Conservation (phyloP, 2,329 filamentous ascomycete genomes). For the Karstenula rhodostoma region DNA sequence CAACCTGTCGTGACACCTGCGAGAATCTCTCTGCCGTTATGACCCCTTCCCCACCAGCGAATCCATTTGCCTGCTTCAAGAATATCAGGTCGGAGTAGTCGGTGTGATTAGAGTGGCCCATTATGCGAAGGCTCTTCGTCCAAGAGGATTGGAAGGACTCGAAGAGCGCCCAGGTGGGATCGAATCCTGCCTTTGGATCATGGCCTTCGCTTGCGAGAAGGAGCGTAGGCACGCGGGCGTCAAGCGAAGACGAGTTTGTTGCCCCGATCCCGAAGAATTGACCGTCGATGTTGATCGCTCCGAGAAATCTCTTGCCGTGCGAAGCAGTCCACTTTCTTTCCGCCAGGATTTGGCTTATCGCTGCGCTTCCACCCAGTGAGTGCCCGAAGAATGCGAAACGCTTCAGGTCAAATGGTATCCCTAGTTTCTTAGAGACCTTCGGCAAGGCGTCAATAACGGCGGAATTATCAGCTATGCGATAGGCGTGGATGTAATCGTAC, state of each 20-base stretch:
- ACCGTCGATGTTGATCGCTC: slow-evolving; percentile 23
- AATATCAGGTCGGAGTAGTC: slow-evolving; percentile 27
- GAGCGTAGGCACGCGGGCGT: slow-evolving; percentile 11
- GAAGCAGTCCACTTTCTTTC: slow-evolving; percentile 13
- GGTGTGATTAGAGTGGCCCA: slow-evolving; percentile 20
- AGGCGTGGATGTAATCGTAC: slow-evolving; percentile 5
- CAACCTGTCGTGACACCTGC: slow-evolving; percentile 17
- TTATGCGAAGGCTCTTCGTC: slow-evolving; percentile 18
- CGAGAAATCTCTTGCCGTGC: slow-evolving; percentile 11
- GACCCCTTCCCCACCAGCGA: slow-evolving; percentile 17
- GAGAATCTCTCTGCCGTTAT: slow-evolving; percentile 20
- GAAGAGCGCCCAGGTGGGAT: slow-evolving; percentile 22
- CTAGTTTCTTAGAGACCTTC: slow-evolving; percentile 1
- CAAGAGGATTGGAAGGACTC: slow-evolving; percentile 17
- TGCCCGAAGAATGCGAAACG: slow-evolving; percentile 27
- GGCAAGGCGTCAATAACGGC: slow-evolving; percentile 22
- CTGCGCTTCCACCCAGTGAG: slow-evolving; percentile 26
- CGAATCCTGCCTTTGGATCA: neutral
- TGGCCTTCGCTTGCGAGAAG: slow-evolving; percentile 2
- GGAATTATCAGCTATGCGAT: slow-evolving; percentile 18
- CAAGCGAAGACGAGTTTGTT: slow-evolving; percentile 10
- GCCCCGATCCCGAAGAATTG: slow-evolving; percentile 9
- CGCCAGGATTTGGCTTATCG: slow-evolving; percentile 18
- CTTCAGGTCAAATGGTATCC: slow-evolving; percentile 21
- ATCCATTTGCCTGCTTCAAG: slow-evolving; percentile 19